Percentiles rank a stretch among this genome's conserved stretches.
Evolutionary conservation across 1,284 basidiomycete species (phyloP).

Genomic region (Phylloboletellus chloephorus): DNA sequence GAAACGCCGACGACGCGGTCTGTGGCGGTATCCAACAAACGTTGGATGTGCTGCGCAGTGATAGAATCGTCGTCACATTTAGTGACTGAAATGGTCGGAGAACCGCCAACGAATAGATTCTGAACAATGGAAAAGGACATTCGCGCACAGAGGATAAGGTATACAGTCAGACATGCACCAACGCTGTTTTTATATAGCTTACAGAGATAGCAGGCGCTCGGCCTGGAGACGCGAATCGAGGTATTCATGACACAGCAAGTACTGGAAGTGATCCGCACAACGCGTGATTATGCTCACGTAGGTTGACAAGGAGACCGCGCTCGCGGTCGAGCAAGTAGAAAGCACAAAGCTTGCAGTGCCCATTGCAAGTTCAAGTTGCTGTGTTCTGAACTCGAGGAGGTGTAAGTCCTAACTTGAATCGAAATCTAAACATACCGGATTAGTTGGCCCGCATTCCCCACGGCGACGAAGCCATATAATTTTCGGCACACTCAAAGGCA

Average conservation of each 20-base stretch:
- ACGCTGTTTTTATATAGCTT: constrained; percentile 9
- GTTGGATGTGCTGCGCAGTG: constrained; percentile 17
- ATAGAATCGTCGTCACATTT: constrained; percentile 23
- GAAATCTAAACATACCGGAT: no score
- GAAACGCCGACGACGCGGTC: constrained; percentile 33
- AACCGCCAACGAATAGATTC: constrained; percentile 25
- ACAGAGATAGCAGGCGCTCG: neutral
- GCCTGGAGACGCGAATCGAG: neutral
- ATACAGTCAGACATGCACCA: neutral
- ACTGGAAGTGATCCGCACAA: constrained; percentile 8
- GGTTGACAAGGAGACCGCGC: constrained; percentile 12
- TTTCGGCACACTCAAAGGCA: no score
- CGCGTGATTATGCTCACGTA: neutral
- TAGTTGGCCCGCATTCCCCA: no score
- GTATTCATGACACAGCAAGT: constrained; percentile 13
- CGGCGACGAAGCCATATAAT: no score
- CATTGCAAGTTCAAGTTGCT: no score
- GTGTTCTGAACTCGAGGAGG: no score
- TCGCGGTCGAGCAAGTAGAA: no score
- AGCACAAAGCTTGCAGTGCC: no score
- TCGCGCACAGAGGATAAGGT: neutral
- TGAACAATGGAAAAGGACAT: constrained; percentile 26
- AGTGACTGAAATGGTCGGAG: constrained; percentile 22
- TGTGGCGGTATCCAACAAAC: constrained; percentile 25
- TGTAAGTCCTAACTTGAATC: no score